Percentiles rank a stretch among this genome's conserved stretches.
These are phyloP conservation scores for Ganoderma multipileum DNA, from an alignment of 1,284 basidiomycete genomes.

Conservation along the genomic window DNA sequence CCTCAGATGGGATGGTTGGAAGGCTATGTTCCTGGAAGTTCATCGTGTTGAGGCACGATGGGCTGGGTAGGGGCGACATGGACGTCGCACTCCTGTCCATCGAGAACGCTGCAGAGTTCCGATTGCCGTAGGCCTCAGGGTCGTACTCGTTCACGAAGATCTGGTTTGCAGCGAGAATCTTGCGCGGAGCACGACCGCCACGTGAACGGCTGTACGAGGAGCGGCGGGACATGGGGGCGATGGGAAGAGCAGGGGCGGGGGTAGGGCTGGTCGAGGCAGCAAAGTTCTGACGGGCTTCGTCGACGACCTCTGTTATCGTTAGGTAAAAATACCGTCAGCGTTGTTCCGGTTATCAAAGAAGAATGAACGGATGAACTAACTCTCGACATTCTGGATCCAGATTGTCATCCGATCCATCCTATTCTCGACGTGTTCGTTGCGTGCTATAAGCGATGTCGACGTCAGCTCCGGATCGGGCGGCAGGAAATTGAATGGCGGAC, in stretches of 20 bases:
- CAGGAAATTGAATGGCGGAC: slow-evolving; percentile 35
- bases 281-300: slow-evolving; percentile 77
- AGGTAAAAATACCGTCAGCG: not conserved
- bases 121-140: slow-evolving; percentile 37
- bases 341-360: slow-evolving; percentile 6
- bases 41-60: slow-evolving; percentile 26
- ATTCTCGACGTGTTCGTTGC: slow-evolving; percentile 47
- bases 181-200: slow-evolving; percentile 62
- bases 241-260: slow-evolving; percentile 64
- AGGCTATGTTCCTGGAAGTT: slow-evolving; percentile 33
- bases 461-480: slow-evolving; percentile 46
- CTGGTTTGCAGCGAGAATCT: slow-evolving; percentile 69
- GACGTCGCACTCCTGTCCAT: slow-evolving; percentile 38
- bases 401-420: slow-evolving; percentile 71
- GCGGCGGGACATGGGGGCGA: slow-evolving; percentile 61
- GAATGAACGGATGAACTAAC: slow-evolving; percentile 50
- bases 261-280: slow-evolving; percentile 53
- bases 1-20: slow-evolving; percentile 39
- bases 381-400: slow-evolving; percentile 82
- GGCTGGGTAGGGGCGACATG: slow-evolving; percentile 30
- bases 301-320: slow-evolving; percentile 65
- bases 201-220: slow-evolving; percentile 49
- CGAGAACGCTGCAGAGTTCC: slow-evolving; percentile 13
- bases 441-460: slow-evolving; percentile 3
- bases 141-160: slow-evolving; percentile 64